Conservation (phyloP, 1,139 yeast genomes). For the Yamadazyma sp. region DNA sequence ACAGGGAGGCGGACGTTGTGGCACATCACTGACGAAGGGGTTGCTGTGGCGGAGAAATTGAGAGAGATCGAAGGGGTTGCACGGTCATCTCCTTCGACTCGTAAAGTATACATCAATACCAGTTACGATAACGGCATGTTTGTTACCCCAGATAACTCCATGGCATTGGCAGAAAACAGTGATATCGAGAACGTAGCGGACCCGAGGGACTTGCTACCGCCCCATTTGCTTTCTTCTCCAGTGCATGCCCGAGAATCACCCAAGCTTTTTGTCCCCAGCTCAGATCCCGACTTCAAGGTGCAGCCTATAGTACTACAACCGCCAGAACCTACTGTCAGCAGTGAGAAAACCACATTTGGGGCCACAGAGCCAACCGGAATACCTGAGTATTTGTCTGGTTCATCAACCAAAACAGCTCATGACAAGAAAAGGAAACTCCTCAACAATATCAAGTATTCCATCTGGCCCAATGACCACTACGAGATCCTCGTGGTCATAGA, state of each 20-base stretch:
- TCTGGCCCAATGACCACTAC: constrained; percentile 45
- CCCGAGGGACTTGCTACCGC: constrained; percentile 13
- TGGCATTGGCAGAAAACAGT: constrained; percentile 1
- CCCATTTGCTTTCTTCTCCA: constrained; percentile 12
- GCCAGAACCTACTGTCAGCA: too few species aligned
- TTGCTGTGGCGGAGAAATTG: constrained; percentile 58
- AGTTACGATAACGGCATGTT: constrained; percentile 39
- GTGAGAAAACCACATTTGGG: too few species aligned
- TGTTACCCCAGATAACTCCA: constrained; percentile 23
- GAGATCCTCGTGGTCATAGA: constrained; percentile 69
- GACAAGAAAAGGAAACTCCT: constrained; percentile 23
- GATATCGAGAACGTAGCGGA: constrained; percentile 10
- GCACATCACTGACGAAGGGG: constrained; percentile 73
- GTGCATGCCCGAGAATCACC: constrained; percentile 1
- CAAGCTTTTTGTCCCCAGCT: constrained; percentile 3
- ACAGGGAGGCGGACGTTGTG: constrained; percentile 63
- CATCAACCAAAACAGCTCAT: too few species aligned
- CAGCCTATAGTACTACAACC: not conserved
- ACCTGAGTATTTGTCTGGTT: too few species aligned
- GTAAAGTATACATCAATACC: constrained; percentile 16
- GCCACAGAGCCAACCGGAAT: too few species aligned
- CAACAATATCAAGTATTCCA: constrained; percentile 30
- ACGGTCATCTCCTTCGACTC: constrained; percentile 25
- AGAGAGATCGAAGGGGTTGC: constrained; percentile 43
- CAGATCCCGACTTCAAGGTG: constrained; percentile 4